These are phyloP conservation scores for Cyberlindnera euphorbiiphila DNA, from an alignment of 805 yeast genomes.

Conservation along the genomic window DNA sequence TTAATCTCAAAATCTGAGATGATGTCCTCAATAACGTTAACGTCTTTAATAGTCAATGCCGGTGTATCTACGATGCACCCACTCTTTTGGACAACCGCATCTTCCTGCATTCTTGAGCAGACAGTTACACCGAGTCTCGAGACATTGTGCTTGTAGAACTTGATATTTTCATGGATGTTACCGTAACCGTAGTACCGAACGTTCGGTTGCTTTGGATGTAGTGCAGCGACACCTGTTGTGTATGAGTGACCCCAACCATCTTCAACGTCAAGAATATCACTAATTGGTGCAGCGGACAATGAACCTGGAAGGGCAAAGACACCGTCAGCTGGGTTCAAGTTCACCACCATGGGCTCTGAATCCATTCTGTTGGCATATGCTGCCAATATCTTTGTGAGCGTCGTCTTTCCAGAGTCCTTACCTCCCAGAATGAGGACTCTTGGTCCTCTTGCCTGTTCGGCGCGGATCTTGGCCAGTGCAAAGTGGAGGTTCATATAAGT, in stretches of 20 bases:
- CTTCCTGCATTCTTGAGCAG: constrained; percentile 46
- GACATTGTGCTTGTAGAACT: constrained; percentile 25
- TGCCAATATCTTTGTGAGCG: constrained; percentile 62
- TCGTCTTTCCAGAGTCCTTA: constrained; percentile 71
- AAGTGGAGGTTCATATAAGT: constrained; percentile 68
- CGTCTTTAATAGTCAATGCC: constrained; percentile 47
- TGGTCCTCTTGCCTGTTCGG: constrained; percentile 31
- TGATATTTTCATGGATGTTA: constrained; percentile 47
- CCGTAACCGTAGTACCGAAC: constrained; percentile 78
- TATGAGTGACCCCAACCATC: constrained; percentile 74
- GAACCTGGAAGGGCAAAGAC: constrained; percentile 80
- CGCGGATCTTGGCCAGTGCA: constrained; percentile 59
- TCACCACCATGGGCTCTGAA: constrained; percentile 66
- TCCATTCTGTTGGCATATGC: constrained; percentile 77
- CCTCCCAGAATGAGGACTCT: constrained; percentile 70
- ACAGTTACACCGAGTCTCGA: constrained; percentile 33
- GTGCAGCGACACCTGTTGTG: constrained; percentile 69
- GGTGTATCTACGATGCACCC: constrained; percentile 80
- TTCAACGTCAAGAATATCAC: constrained; percentile 77
- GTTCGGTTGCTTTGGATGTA: constrained; percentile 87
- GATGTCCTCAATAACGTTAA: constrained; percentile 49
- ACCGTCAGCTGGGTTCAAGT: constrained; percentile 71
- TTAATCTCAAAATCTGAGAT: constrained; percentile 57
- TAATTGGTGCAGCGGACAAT: constrained; percentile 75
- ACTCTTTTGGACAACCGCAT: constrained; percentile 38